Percentiles rank a stretch among this genome's conserved stretches.
phyloP scores from a whole-genome alignment of 371 early-diverging fungal species.

The Batkoa obscura region DNA sequence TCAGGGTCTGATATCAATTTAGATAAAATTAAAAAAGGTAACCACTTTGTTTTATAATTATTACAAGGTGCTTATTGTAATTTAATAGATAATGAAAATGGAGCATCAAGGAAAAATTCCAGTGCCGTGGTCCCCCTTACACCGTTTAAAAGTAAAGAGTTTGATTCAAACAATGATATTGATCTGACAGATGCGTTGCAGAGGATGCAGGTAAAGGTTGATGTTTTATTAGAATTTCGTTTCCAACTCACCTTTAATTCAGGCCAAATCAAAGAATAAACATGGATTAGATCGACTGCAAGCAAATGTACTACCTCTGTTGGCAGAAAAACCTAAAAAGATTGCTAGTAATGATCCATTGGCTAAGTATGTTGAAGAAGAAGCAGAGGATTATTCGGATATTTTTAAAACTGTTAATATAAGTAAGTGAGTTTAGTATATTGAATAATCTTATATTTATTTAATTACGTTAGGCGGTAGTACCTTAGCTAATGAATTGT shows the following conservation, averaged over 20 bases:
- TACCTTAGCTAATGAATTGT: not conserved
- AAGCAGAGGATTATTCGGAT: conserved; percentile 16
- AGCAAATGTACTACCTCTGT: conserved; percentile 9
- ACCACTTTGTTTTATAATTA: no score
- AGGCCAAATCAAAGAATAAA: no score
- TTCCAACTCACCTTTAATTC: no score
- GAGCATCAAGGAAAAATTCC: not conserved
- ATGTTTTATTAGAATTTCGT: no score
- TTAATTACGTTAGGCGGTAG: not conserved
- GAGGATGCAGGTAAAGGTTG: not conserved
- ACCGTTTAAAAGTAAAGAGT: not conserved
- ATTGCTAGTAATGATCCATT: conserved; percentile 9
- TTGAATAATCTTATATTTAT: not conserved
- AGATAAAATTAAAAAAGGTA: conserved; percentile 11
- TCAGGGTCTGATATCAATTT: conserved; percentile 12
- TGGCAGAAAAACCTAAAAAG: not conserved
- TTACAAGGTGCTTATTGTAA: conserved; percentile 7
- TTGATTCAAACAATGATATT: conserved; percentile 7
- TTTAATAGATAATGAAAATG: no score
- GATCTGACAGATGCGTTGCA: conserved; percentile 7
- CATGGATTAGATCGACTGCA: conserved; percentile 11
- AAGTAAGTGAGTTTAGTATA: not conserved
- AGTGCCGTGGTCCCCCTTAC: not conserved
- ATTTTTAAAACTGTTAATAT: conserved; percentile 10
- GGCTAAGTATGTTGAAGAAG: conserved; percentile 14